These are phyloP conservation scores for Rhizopogon vinicolor DNA, from an alignment of 768 basidiomycete species.

Conservation along the genomic window DNA sequence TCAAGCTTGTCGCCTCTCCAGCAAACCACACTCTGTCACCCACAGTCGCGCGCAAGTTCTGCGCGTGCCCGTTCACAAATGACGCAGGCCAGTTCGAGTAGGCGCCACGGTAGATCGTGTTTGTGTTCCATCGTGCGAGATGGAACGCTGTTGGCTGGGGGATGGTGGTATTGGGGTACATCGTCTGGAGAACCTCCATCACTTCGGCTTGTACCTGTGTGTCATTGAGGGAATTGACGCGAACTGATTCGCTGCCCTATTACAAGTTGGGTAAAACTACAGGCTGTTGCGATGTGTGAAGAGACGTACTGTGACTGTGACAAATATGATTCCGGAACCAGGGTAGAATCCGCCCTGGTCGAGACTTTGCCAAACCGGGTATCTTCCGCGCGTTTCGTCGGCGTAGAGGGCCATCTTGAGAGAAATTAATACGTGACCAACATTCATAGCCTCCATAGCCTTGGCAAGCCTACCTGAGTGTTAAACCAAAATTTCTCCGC, in stretches of 20 bases:
- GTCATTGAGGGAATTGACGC: not conserved
- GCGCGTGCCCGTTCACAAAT: slow-evolving; percentile 46
- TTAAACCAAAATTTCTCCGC: slow-evolving; percentile 56
- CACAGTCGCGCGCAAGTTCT: slow-evolving; percentile 53
- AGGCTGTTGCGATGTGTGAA: not conserved
- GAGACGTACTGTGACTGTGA: slow-evolving; percentile 21
- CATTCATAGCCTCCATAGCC: no score
- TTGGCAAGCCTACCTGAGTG: slow-evolving; percentile 28
- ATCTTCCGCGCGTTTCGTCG: slow-evolving; percentile 51
- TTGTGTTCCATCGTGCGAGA: slow-evolving; percentile 48
- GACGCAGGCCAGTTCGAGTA: slow-evolving; percentile 71
- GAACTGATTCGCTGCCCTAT: not conserved
- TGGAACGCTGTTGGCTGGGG: slow-evolving; percentile 54
- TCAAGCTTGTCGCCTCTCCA: slow-evolving; percentile 54
- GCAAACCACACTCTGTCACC: slow-evolving; percentile 52
- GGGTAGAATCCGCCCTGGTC: slow-evolving; percentile 56
- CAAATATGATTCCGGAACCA: slow-evolving; percentile 46
- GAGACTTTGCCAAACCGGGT: slow-evolving; percentile 65
- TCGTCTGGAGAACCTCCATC: slow-evolving; percentile 47
- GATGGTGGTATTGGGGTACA: slow-evolving; percentile 53
- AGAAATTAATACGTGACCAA: not conserved
- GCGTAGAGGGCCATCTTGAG: slow-evolving; percentile 46
- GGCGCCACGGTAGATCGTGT: slow-evolving; percentile 40
- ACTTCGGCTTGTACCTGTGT: slow-evolving; percentile 50
- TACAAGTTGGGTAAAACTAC: no score